These are phyloP conservation scores for Neonectria punicea DNA, from an alignment of 2,329 filamentous ascomycete species.

Conservation along the genomic window DNA sequence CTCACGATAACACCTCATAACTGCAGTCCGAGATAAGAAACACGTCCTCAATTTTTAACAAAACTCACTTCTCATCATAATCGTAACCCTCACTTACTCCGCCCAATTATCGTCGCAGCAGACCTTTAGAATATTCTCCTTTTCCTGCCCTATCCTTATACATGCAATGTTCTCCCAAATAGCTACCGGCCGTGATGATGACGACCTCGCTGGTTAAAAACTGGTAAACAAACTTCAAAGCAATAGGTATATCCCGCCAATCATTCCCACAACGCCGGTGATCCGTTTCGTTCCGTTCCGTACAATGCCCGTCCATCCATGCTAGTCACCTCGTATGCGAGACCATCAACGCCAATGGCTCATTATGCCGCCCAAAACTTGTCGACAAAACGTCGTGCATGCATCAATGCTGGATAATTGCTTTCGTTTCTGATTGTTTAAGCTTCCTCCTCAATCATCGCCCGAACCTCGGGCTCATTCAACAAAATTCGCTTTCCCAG, in stretches of 20 bases:
- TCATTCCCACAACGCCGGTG: slow-evolving; percentile 36
- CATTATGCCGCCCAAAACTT: slow-evolving; percentile 30
- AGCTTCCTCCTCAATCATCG: slow-evolving; percentile 59
- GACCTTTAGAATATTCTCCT: not conserved
- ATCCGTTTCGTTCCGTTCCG: slow-evolving; percentile 25
- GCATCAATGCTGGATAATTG: slow-evolving; percentile 29
- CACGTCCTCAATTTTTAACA: not conserved
- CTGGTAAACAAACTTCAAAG: slow-evolving; percentile 22
- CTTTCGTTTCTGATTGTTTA: slow-evolving; percentile 29
- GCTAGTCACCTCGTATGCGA: slow-evolving; percentile 38
- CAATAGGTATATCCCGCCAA: slow-evolving; percentile 44
- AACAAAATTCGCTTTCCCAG: slow-evolving; percentile 82
- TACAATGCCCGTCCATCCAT: slow-evolving; percentile 28
- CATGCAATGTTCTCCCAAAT: slow-evolving; percentile 12
- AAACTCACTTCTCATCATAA: not conserved
- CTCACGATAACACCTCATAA: not conserved
- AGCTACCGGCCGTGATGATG: slow-evolving; percentile 3
- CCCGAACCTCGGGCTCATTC: slow-evolving; percentile 65
- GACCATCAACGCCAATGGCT: slow-evolving; percentile 38
- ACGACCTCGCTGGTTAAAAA: slow-evolving; percentile 6
- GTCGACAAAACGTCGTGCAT: slow-evolving; percentile 24
- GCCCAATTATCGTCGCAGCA: not conserved
- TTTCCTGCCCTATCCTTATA: slow-evolving; percentile 19
- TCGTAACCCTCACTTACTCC: not conserved
- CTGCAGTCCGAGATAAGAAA: not conserved